Conservation (phyloP, 148 eudicot species). For the Rhododendron ovatum region DNA sequence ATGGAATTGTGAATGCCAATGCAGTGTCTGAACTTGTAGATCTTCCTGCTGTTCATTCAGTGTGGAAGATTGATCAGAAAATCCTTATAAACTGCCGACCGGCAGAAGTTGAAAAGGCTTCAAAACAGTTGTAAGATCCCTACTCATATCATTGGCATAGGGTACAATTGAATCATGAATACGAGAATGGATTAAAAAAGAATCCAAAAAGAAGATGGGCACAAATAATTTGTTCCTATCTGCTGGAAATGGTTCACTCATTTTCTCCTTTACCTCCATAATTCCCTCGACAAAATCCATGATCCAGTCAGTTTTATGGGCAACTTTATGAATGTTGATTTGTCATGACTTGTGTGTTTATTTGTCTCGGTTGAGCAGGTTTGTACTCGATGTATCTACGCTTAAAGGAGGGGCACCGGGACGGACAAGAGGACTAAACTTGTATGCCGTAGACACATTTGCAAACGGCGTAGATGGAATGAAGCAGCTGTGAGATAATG, state of each 20-base stretch:
- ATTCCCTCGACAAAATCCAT: neutral
- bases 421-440: constrained; percentile 45
- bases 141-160: neutral
- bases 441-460: constrained; percentile 13
- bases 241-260: neutral
- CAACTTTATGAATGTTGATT: neutral
- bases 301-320: neutral
- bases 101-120: constrained; percentile 26
- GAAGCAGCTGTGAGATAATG: constrained; percentile 19
- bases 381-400: constrained; percentile 40
- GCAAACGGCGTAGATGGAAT: constrained; percentile 13
- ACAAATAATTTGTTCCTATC: neutral
- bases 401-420: constrained; percentile 57
- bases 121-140: constrained; percentile 40
- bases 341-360: neutral
- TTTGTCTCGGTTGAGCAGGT: constrained; percentile 10
- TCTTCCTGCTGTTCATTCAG: constrained; percentile 45
- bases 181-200: neutral
- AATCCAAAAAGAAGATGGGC: neutral
- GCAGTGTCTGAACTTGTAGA: constrained; percentile 33
- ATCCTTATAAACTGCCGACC: constrained; percentile 41
- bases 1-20: neutral
- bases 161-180: neutral
- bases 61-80: constrained; percentile 51
- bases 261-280: neutral